Base-by-base conservation (phyloP, 257 asterid genomes). In the Nyctanthes arbortristis region DNA sequence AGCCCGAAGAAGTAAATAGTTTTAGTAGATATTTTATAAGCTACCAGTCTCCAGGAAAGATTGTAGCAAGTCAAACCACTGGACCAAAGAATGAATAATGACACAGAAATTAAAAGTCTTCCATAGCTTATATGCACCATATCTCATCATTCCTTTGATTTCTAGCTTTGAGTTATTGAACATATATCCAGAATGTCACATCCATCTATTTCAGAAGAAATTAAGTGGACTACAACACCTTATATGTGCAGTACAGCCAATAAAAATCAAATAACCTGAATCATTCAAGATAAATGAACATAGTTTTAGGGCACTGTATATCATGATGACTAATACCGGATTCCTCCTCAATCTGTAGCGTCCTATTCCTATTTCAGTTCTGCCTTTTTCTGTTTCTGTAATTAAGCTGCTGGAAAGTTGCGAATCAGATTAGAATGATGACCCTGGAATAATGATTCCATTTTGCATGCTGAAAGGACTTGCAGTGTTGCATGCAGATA, bases 1-100 rank as follows among this genome's bases (percentile, higher is more conserved):
- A 74, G 77, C 66, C 49, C 72, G 71, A 77, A 52, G 22, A 61
- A 71, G 65, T 69, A 78, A 54, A 54, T 36, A 56, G 29, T n/a
- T 47, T 9, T 37, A 63, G 52, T 69, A 33, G 12, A 7, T 8
- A 24, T 49, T 20, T 49, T 49, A 20, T n/a, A 22, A 18, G 58
- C 12, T 39, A 39, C 47, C 14, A 39, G 47, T 6, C 10, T n/a
- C 58, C 22, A 20, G n/a, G n/a, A n/a, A n/a, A n/a, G n/a, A n/a
- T n/a, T n/a, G n/a, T n/a, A 14, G 43, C 8, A 24, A 16, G 9
- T 25, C 12, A 33, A 43, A 55, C 6, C 8, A 18, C 5, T 35
- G 34, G 5, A 59, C n/a, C 27, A 18, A 13, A 27, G 29, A 57
- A 25, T n/a, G 11, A 18, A 18, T 6, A 66, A 40, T n/a, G n/a